Conservation (phyloP, 164 flowering plant genomes). For the Chimonanthus praecox region DNA sequence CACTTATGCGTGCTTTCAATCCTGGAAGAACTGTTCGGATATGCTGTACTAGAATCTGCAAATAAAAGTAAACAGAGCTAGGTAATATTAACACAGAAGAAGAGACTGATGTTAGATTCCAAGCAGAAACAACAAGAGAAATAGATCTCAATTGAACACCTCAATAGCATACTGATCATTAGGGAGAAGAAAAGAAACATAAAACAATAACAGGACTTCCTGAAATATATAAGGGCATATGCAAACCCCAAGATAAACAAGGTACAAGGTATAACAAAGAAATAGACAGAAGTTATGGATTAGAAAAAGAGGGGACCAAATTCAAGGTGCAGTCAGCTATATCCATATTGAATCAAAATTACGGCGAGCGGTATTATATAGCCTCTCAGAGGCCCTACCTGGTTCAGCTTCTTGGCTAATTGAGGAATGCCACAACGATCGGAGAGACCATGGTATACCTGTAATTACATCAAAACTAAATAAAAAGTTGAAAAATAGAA, state of each 20-base stretch:
- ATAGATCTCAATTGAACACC: background rate
- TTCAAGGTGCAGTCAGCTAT: background rate
- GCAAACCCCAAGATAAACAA: background rate
- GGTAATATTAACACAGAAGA: background rate
- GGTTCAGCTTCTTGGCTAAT: conserved; percentile 84
- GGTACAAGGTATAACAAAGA: background rate
- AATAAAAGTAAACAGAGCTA: background rate
- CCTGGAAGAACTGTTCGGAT: conserved; percentile 78
- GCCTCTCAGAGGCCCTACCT: conserved; percentile 42
- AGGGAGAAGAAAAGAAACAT: background rate
- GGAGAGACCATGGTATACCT: conserved; percentile 82
- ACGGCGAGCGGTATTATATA: background rate
- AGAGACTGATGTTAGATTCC: background rate
- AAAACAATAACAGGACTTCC: background rate
- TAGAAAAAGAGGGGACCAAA: background rate
- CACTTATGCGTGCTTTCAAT: conserved; percentile 67
- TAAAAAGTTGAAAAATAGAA: background rate
- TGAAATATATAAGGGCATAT: background rate
- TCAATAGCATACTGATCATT: background rate
- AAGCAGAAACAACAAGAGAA: background rate
- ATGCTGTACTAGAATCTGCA: conserved; percentile 85
- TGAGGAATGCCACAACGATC: conserved; percentile 93
- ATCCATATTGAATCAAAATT: no score
- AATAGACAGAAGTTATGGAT: background rate
- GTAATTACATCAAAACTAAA: conserved; percentile 8